Conservation (phyloP, 139 green algal genomes). For the Ettlia oleoabundans region DNA sequence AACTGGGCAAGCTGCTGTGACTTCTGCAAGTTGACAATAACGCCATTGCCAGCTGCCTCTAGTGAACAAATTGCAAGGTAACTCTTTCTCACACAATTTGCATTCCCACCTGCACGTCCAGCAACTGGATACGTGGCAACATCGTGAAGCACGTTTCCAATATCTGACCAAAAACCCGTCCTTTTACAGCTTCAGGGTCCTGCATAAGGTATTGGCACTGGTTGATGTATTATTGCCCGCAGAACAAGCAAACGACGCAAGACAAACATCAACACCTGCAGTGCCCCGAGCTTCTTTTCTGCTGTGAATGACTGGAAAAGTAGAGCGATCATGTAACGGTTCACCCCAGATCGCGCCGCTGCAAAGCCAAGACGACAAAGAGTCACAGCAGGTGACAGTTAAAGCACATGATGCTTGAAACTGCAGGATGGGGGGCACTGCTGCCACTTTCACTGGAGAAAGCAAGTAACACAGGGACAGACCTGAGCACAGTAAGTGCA, state of each 20-base stretch:
- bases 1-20: conserved; percentile 34
- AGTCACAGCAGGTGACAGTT: too few relatives aligned
- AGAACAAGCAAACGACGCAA: too few relatives aligned
- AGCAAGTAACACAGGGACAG: too few relatives aligned
- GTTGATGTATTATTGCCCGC: too few relatives aligned
- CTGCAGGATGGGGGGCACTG: too few relatives aligned
- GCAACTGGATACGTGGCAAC: conserved; percentile 42
- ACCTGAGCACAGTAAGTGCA: too few relatives aligned
- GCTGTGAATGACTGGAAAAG: conserved; percentile 36
- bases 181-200: conserved; percentile 57
- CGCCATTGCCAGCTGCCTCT: neutral
- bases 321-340: conserved; percentile 41
- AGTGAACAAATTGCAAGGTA: neutral
- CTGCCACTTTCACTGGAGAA: too few relatives aligned
- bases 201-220: too few relatives aligned
- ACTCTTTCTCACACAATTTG: too few relatives aligned
- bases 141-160: conserved; percentile 49
- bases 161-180: conserved; percentile 31
- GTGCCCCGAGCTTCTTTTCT: conserved; percentile 51
- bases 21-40: too few relatives aligned
- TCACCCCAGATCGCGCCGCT: conserved; percentile 26
- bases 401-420: too few relatives aligned
- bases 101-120: conserved; percentile 31
- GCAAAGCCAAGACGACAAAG: neutral
- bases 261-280: conserved; percentile 57